A percentile compares a stretch with the other conserved stretches of the same genome.
Conservation (phyloP, 805 yeast species). For the Maudiozyma bulderi region DNA sequence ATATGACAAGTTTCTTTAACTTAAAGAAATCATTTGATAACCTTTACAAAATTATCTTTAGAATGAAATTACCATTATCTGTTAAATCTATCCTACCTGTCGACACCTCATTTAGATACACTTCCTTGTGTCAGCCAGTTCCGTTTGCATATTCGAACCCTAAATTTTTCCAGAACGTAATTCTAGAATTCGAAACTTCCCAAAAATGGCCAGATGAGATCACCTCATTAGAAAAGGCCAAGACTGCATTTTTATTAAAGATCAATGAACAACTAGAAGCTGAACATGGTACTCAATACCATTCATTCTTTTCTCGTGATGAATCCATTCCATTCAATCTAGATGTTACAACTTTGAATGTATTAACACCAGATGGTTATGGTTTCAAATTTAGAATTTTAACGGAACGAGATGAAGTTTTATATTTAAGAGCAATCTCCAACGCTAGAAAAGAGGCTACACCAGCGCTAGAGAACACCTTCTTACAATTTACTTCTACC, state of each 20-base stretch:
- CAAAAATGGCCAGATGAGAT: constrained; percentile 95
- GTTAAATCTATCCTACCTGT: constrained; percentile 66
- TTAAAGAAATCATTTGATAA: constrained; percentile 48
- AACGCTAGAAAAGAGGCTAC: constrained; percentile 53
- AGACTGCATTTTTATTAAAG: constrained; percentile 78
- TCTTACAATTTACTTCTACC: constrained; percentile 51
- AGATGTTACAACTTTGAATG: constrained; percentile 46
- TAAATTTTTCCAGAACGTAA: constrained; percentile 69
- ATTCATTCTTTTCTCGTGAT: constrained; percentile 56
- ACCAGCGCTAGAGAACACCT: constrained; percentile 49
- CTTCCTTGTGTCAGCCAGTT: constrained; percentile 70
- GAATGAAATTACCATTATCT: constrained; percentile 56
- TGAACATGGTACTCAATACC: constrained; percentile 45
- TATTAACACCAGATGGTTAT: constrained; percentile 81
- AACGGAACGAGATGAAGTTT: constrained; percentile 73
- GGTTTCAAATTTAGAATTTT: constrained; percentile 71
- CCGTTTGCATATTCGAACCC: constrained; percentile 71
- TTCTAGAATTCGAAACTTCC: constrained; percentile 82
- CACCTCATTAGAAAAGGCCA: constrained; percentile 74
- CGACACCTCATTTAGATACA: constrained; percentile 63
- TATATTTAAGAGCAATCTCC: constrained; percentile 63
- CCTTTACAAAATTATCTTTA: constrained; percentile 42
- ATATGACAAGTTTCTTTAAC: constrained; percentile 34
- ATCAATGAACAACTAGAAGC: constrained; percentile 40
- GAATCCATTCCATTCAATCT: constrained; percentile 55